These are phyloP conservation scores for Aspergillus ruber DNA, from an alignment of 2,329 filamentous ascomycete species.

Conservation along the genomic window DNA sequence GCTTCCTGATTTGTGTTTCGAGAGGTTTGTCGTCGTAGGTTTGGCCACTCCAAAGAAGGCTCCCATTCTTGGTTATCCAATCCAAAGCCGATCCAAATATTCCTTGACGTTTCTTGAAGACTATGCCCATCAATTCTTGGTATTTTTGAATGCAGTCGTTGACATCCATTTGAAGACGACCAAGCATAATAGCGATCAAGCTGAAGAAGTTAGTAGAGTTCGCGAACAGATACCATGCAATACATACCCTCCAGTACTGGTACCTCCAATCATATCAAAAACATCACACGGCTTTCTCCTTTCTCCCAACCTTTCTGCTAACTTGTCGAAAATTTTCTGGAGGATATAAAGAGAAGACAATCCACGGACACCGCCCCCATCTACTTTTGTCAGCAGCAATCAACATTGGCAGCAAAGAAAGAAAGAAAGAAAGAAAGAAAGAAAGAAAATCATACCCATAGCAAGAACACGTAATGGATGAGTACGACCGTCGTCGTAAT, in stretches of 20 bases:
- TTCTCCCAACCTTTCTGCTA: constrained; percentile 49
- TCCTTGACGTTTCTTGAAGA: background rate
- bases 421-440: too few species aligned
- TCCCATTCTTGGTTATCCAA: background rate
- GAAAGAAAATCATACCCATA: too few species aligned
- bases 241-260: constrained; percentile 66
- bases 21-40: background rate
- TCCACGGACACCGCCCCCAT: constrained; percentile 86
- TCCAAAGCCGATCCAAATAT: background rate
- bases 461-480: constrained; percentile 3
- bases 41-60: background rate
- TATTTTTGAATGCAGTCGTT: constrained; percentile 49
- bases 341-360: constrained; percentile 92
- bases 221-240: too few species aligned
- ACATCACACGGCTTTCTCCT: constrained; percentile 4
- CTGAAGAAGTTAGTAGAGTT: too few species aligned
- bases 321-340: constrained; percentile 90
- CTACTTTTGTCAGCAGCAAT: constrained; percentile 26
- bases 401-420: too few species aligned
- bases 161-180: constrained; percentile 72
- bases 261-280: constrained; percentile 53
- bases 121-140: constrained; percentile 1
- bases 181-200: constrained; percentile 83
- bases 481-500: background rate
- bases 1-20: background rate